Base-by-base conservation (phyloP, 441 rosid species). In the Adansonia gregorii region DNA sequence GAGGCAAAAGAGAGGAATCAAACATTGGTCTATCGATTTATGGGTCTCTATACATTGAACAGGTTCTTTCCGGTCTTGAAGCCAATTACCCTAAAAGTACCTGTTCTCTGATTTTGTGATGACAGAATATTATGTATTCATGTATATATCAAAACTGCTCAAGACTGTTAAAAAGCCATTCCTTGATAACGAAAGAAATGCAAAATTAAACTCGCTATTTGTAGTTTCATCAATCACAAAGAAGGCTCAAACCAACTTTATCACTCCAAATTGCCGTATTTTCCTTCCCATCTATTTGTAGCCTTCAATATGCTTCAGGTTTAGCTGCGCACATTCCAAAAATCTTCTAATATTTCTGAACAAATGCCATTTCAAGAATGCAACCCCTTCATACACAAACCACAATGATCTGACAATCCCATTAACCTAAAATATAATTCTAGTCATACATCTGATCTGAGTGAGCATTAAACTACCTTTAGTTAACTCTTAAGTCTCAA, bases 181-280 rank as follows among this genome's bases (percentile, higher is more conserved):
- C 48, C 63, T 71, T 24, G 74, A 71, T 56, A n/a, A 71, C 3
- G 63, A n/a, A 71, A 10, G n/a, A 52, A 61, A 71, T 71, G 48
- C 63, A 54, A 52, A 5, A 71, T 54, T 10, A 52, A 52, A 31
- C 63, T 71, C 24, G 15, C 24, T 4, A 10, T 31, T 52, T 9
- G 3, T 2, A 31, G 15, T 54, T 71, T 35, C n/a, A 24, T n/a
- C 58, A n/a, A 54, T 72, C 10, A 10, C 31, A 14, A 9, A 19
- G 35, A 67, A 67, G 51, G 54, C 35, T 9, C 19, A 8, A 19
- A 11, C 14, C 39, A 54, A 31, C 63, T 31, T 71, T 12, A 71
- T 71, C 17, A 9, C 48, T 52, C 63, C 31, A 54, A 71, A 19
- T 31, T n/a, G 63, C 48, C 4, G 2, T 9, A 3, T 41, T 43